Evolutionary conservation across 306 rosid species (phyloP).

Genomic region (Cicer chorassanicum): DNA sequence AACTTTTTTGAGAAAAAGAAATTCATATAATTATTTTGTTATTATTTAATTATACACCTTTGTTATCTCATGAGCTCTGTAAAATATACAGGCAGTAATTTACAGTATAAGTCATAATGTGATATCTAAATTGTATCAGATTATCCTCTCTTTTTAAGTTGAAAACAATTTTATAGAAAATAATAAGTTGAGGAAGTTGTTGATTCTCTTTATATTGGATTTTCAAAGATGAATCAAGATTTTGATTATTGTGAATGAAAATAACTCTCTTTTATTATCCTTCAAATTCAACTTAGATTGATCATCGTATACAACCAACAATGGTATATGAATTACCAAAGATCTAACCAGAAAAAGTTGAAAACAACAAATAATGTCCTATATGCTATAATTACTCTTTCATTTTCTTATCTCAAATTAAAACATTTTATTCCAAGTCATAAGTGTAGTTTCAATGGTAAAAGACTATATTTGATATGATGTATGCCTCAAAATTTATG

Average conservation of each 20-base stretch:
- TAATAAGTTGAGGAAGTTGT: neutral
- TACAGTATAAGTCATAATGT: neutral
- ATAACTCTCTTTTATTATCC: neutral
- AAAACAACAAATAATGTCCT: neutral
- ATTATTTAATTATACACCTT: neutral
- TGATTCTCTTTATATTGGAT: neutral
- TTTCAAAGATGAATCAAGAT: too few species aligned
- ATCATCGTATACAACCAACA: too few species aligned
- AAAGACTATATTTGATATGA: too few species aligned
- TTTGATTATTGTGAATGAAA: too few species aligned
- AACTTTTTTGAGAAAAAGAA: slow-evolving; percentile 73
- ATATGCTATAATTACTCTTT: neutral
- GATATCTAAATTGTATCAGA: neutral
- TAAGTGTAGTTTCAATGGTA: too few species aligned
- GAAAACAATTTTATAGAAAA: too few species aligned
- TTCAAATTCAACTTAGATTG: neutral
- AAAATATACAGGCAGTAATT: neutral
- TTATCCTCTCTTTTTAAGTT: neutral
- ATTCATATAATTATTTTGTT: slow-evolving; percentile 50
- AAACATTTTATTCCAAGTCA: too few species aligned
- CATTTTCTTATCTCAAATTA: neutral
- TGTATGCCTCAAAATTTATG: too few species aligned
- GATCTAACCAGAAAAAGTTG: too few species aligned
- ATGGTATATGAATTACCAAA: too few species aligned
- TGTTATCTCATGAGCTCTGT: neutral